Percentiles rank a stretch among this genome's conserved stretches.
Evolutionary conservation across 805 yeast genomes (phyloP).

Genomic region (Candida patagonica): DNA sequence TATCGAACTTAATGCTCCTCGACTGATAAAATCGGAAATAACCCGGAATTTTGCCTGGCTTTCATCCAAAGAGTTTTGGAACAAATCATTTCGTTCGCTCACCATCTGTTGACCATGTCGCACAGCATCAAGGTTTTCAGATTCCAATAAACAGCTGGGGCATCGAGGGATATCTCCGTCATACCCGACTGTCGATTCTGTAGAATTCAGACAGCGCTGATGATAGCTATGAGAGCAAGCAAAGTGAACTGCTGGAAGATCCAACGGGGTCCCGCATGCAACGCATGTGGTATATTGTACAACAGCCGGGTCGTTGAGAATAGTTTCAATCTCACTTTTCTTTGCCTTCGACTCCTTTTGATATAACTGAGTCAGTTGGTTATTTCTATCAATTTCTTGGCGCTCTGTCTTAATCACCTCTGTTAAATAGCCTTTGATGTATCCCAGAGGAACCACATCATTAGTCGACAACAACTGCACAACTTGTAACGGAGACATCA

Average conservation of each 20-base stretch:
- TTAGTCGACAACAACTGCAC: constrained; percentile 58
- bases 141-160: constrained; percentile 67
- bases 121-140: constrained; percentile 54
- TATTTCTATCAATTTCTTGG: constrained; percentile 59
- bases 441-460: constrained; percentile 58
- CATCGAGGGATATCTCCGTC: constrained; percentile 35
- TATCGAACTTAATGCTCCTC: constrained; percentile 47
- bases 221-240: constrained; percentile 83
- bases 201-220: constrained; percentile 52
- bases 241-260: constrained; percentile 75
- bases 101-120: constrained; percentile 51
- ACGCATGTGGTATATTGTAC: constrained; percentile 57
- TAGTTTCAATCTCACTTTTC: constrained; percentile 41
- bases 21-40: constrained; percentile 73
- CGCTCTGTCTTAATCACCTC: constrained; percentile 51
- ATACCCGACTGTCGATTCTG: constrained; percentile 15
- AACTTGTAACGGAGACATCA: constrained; percentile 68
- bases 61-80: constrained; percentile 44
- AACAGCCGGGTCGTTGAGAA: constrained; percentile 40
- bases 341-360: constrained; percentile 53
- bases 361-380: constrained; percentile 57
- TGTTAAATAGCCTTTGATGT: constrained; percentile 59
- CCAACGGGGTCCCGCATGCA: constrained; percentile 55
- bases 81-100: constrained; percentile 53
- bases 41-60: constrained; percentile 59